Conservation (phyloP, 768 basidiomycete species). For the Austroboletus eburneus region DNA sequence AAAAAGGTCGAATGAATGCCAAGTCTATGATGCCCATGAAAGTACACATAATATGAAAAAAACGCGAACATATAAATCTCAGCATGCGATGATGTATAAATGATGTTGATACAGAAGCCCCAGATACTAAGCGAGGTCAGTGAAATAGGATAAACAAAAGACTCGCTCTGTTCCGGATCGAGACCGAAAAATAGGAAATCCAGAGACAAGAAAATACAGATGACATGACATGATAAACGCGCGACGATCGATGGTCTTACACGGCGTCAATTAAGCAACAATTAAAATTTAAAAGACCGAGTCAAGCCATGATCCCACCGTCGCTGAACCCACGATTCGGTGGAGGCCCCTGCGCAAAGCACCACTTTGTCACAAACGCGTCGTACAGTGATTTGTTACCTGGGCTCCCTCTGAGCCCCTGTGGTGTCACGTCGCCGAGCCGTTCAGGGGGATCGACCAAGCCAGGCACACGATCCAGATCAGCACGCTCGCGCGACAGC, state of each 20-base stretch:
- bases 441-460: constrained; percentile 22
- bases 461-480: constrained; percentile 2
- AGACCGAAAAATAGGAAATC: too few relatives aligned
- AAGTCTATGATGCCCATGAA: too few relatives aligned
- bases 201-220: too few relatives aligned
- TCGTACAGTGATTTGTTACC: constrained; percentile 39
- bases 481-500: background rate
- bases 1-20: too few relatives aligned
- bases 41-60: too few relatives aligned
- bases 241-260: background rate
- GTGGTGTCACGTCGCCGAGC: background rate
- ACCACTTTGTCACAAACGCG: constrained; percentile 64
- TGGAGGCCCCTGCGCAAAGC: constrained; percentile 51
- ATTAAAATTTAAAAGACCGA: background rate
- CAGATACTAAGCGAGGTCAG: too few relatives aligned
- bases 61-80: too few relatives aligned
- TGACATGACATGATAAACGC: background rate
- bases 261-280: background rate
- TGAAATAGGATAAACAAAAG: too few relatives aligned
- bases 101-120: too few relatives aligned
- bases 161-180: too few relatives aligned
- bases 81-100: too few relatives aligned
- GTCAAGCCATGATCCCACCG: constrained; percentile 20
- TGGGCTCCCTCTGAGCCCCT: too few relatives aligned
- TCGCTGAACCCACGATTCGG: constrained; percentile 16